Evolutionary conservation across 2,329 filamentous ascomycete species (phyloP), one percentile per base, ranked within the genome.

Genomic region (Delphinella strobiligena): DNA sequence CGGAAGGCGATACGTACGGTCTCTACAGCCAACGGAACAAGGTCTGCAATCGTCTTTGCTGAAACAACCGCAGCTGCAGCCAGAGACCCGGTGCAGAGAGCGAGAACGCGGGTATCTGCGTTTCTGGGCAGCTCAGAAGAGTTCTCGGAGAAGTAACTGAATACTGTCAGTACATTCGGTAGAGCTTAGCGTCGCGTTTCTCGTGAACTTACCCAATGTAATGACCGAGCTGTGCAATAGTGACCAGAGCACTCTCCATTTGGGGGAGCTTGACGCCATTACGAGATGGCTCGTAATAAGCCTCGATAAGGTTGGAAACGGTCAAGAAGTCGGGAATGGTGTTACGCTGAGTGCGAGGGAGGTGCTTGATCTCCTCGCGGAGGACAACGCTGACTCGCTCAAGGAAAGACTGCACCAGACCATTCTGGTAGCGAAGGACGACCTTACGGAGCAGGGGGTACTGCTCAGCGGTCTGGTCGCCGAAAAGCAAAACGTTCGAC

Each of bases 381-480:
- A 83, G 61, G 38, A 70, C 74, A 45, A 74, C 66, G 45, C 68
- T 66, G 40, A 66, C 67, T 48, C 72, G 67, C 46, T 77, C 70
- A 42, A 82, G 62, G 54, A 82, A 82, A 34, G 71, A 73, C 50
- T 67, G 69, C 36, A 80, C 68, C 18, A 80, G 65, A 37, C 75
- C 71, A 54, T 71, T 70, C 52, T 67, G 64, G 49, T 62, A 68
- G 51, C 64, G 62, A 37, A 64, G 59, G 41, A 60, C 58, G 19
- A 66, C 58, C 50, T 66, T 67, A 48, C 63, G 60, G 45, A 83
- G 61, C 47, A 80, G 75, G 49, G 63, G 64, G 54, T 80, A 74
- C 50, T 78, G 78, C 56, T 80, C 75, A 51, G 76, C 68, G 44
- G 78, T 82, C 61, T 83, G 79, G 54, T 83, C 79, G 62, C 78